Evolutionary conservation across 345 rosid species (phyloP), one percentile per base, ranked within the genome.

Genomic region (Clarkia xantiana): DNA sequence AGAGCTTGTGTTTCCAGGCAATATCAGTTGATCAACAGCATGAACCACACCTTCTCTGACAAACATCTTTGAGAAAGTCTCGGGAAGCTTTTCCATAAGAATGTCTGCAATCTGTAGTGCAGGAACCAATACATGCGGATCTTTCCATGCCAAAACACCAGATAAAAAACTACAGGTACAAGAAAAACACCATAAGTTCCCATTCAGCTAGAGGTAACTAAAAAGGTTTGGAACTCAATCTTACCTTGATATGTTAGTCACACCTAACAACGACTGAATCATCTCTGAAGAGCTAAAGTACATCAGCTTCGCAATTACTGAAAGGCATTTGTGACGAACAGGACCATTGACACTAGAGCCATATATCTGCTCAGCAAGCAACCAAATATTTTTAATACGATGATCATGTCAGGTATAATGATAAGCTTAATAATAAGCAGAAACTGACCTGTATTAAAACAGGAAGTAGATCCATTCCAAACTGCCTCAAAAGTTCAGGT

Each of bases 131-230:
- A 87, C 95, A 41, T 82, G 88, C 18, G 99, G 99, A 71, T 87
- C 97, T 78, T 93, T 93, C 99, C 97, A 93, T 45, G 99, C 99
- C 63, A 93, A 72, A 53, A 93, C 84, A 68, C 99, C 97, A 63
- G 99, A 96, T 66, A 93, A 66, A 74, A 87, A 87, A 66, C 99
- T 93, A 56, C 42, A 63, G 29, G 20, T 54, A 15, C 57, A 59
- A 49, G 53, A 49, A 49, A 47, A 19, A 7, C 16, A 14, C 3
- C 41, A 41, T 49, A 34, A 49, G 53, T n/a, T 29, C 8, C 5
- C 38, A 43, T 41, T 7, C 4, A 36, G 57, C n/a, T 23, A 9
- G 11, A 54, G 3, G 23, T 18, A 42, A 9, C 18, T 22, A 38
- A 54, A 49, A 20, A 9, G 42, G 14, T 6, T 13, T 12, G n/a